Base-by-base conservation (phyloP, 2,329 filamentous ascomycete genomes). In the Aspergillus brasiliensis region DNA sequence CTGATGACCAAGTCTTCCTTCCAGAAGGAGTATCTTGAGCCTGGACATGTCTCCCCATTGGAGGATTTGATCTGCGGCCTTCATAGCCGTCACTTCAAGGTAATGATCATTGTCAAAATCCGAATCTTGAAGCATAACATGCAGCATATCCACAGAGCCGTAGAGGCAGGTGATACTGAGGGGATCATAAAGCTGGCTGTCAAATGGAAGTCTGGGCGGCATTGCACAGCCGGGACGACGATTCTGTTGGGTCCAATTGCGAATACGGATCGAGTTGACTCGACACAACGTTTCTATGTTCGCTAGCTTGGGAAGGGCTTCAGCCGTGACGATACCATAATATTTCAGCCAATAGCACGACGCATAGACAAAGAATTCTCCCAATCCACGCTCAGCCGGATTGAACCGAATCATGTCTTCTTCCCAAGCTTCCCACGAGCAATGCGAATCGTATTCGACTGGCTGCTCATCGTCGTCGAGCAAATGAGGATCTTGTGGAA, bases 261-360 rank as follows among this genome's bases (percentile, higher is more conserved):
- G 34, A 46, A 75, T 57, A 34, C 70, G 66, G 21, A 47, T 71
- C 6, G 73, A 75, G 21, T 65, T 65, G 8, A 68, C 65, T 57
- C 57, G 59, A 23, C 59, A 64, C 25, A 62, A 21, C 19, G 15
- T 51, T 27, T 60, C 57, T 15, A 64, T 56, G 21, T 23, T 58
- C 27, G 37, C 31, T 47, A 64, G 47, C 19, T 25, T 55, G 21
- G 62, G 57, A 53, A 71, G 64, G 57, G 62, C 51, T 3, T 62
- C 54, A n/a, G 21, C 31, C 5, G 62, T 58, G 53, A 69, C 56
- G 19, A 62, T 62, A 17, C 66, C 61, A 31, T 72, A 70, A 64
- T 77, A 73, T 1, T 75, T 63, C 3, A 69, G 27, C 73, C 74
- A 77, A 47, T 76, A 57, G 61, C 74, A 75, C 46, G 75, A 74